phyloP scores from a whole-genome alignment of 78 protist species.

The Isochrysis galbana region DNA sequence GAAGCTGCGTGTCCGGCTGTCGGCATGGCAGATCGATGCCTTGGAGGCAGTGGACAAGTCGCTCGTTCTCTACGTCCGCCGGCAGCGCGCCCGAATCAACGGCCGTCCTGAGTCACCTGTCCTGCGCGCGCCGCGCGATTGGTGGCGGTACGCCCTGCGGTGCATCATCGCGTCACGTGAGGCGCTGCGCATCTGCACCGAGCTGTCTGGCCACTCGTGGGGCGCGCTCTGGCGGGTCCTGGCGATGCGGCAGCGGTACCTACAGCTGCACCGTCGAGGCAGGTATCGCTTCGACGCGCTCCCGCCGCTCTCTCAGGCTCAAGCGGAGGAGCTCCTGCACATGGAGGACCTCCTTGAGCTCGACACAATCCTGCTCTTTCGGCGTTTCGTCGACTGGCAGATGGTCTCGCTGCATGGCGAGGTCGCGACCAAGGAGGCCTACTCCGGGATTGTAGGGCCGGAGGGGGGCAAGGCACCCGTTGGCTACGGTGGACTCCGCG shows the following conservation, averaged over 20 bases:
- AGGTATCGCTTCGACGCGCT: background rate
- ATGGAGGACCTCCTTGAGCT: background rate
- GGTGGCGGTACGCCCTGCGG: background rate
- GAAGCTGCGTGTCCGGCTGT: background rate
- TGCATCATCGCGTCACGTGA: background rate
- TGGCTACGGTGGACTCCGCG: no score
- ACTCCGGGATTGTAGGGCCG: background rate
- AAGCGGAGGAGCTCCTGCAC: background rate
- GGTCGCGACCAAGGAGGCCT: background rate
- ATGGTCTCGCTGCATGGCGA: background rate
- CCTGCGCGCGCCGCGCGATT: background rate
- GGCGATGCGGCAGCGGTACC: background rate
- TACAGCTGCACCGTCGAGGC: background rate
- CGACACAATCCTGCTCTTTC: background rate
- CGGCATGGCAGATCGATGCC: background rate
- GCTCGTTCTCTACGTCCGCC: background rate
- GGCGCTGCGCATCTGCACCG: background rate
- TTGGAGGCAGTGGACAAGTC: background rate
- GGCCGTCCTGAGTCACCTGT: background rate
- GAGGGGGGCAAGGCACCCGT: background rate
- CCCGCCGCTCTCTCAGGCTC: background rate
- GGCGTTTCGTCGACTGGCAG: background rate
- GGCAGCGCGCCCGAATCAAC: background rate
- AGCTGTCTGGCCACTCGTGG: constrained; percentile 12
- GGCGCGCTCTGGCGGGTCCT: background rate